Evolutionary conservation across 208 protist genomes (phyloP), one percentile per base, ranked within the genome.

Genomic region (Leishmania martiniquensis): DNA sequence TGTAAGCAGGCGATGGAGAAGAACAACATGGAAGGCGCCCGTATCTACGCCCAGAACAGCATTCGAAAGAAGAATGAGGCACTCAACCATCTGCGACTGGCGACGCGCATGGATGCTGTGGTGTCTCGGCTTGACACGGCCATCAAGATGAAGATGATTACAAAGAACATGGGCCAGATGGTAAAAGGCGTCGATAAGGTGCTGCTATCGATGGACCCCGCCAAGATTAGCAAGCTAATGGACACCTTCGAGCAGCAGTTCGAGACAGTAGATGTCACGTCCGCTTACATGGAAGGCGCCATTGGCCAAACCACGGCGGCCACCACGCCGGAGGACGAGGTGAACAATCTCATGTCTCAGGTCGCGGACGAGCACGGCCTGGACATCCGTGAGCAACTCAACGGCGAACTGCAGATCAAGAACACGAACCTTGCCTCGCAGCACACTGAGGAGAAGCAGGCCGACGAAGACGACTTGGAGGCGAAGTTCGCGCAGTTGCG

Each of bases 231-330:
- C 82, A 80, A 80, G 55, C 83, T 99, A 9, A 99, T 99, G 98
- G 98, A 99, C 75, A 95, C 93, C 78, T 99, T 99, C 78, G 98
- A 99, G 85, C 87, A 96, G 82, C 98, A 99, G 77, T 99, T 99
- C 86, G 98, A 99, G 79, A 95, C 97, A 63, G 92, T 99, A 68
- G 98, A 99, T 85, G 97, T 99, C 10, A 95, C 93, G 45, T 93
- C 91, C 1, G 79, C 89, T 9, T 98, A 98, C 76, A 97, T 99
- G 86, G 96, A 99, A 75, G 91, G 89, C 45, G 93, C 98, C 17
- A 99, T 99, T 89, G 90, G 91, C 39, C 84, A 95, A 76, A 93
- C 92, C 39, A 98, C 96, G 4, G 87, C 95, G n/a, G 83, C 91
- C 15, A 95, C 93, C 34, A 98, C 93, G 29, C 98, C 98, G 10